Conservation (phyloP, 306 rosid species). For the Trifolium pratense region DNA sequence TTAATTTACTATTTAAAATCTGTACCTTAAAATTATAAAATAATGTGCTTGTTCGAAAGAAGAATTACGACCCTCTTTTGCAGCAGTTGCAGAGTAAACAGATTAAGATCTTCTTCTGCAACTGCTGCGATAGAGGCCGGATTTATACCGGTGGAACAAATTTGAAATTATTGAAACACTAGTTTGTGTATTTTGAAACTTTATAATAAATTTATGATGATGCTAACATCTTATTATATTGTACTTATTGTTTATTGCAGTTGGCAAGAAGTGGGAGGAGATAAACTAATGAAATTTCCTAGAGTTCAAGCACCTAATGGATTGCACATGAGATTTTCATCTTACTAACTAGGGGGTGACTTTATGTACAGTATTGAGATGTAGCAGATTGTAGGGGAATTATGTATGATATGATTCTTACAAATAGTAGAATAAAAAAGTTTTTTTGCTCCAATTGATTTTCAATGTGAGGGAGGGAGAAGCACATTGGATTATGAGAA, state of each 20-base stretch:
- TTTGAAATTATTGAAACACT: no score
- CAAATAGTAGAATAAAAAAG: slow-evolving; percentile 46
- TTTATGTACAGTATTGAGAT: slow-evolving; percentile 24
- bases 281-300: slow-evolving; percentile 87
- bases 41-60: neutral
- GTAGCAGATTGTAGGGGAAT: slow-evolving; percentile 37
- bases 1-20: slow-evolving; percentile 5
- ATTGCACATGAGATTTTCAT: slow-evolving; percentile 77
- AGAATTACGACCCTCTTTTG: no score
- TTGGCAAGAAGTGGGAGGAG: slow-evolving; percentile 99
- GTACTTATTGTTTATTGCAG: slow-evolving; percentile 48
- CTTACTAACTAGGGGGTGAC: slow-evolving; percentile 51
- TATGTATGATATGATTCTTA: slow-evolving; percentile 56
- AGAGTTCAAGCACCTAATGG: slow-evolving; percentile 98
- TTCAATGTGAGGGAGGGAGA: no score
- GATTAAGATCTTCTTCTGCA: neutral
- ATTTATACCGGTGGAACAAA: no score
- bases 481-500: no score
- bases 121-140: neutral
- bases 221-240: slow-evolving; percentile 32
- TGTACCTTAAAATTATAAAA: neutral
- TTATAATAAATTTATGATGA: slow-evolving; percentile 4
- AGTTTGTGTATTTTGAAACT: no score
- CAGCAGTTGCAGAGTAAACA: neutral
- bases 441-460: neutral